A percentile compares a stretch with the other conserved stretches of the same genome.
Conservation (phyloP, 495 filamentous ascomycete species). For the Xylaria telfairii region DNA sequence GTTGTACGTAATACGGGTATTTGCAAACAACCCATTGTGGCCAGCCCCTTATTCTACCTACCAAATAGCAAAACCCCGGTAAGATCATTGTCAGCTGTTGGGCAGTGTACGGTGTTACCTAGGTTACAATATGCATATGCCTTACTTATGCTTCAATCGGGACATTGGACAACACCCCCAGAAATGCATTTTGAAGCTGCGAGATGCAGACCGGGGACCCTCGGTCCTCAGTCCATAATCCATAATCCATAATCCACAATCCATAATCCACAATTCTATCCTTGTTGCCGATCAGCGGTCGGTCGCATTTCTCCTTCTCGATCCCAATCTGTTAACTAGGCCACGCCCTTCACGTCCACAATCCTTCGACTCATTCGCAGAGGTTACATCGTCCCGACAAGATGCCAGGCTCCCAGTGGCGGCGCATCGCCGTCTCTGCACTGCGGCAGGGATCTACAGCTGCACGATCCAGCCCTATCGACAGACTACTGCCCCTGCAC, state of each 20-base stretch:
- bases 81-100: background rate
- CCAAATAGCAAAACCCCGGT: background rate
- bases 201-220: too few species aligned
- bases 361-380: background rate
- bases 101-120: too few species aligned
- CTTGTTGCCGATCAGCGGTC: slow-evolving; percentile 5
- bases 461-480: slow-evolving; percentile 18
- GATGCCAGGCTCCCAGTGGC: slow-evolving; percentile 32
- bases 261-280: background rate
- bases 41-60: too few species aligned
- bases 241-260: too few species aligned
- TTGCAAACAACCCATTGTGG: background rate
- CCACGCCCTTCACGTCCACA: background rate
- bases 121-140: background rate
- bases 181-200: background rate
- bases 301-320: too few species aligned
- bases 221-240: too few species aligned
- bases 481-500: background rate
- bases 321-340: too few species aligned
- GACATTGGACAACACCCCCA: background rate
- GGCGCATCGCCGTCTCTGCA: slow-evolving; percentile 29
- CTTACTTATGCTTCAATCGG: background rate
- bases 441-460: slow-evolving; percentile 26
- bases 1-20: background rate
- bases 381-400: background rate